These are phyloP conservation scores for Neolentinus lepideus DNA, from an alignment of 1,284 basidiomycete genomes.

Conservation along the genomic window DNA sequence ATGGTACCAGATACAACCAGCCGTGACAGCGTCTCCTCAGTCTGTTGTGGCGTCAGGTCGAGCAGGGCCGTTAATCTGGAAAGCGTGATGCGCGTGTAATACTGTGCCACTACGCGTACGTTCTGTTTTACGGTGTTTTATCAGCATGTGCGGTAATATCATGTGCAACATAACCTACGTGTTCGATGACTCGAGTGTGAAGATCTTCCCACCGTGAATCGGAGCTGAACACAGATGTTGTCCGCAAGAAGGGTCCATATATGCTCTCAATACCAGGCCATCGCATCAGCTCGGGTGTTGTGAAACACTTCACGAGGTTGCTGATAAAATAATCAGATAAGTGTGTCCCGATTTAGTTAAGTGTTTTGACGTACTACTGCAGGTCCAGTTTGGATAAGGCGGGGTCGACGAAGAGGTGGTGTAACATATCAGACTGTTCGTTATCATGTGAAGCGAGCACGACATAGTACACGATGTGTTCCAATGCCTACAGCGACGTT, in stretches of 20 bases:
- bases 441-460: constrained; percentile 93
- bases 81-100: constrained; percentile 93
- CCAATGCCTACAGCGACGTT: constrained; percentile 57
- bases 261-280: constrained; percentile 95
- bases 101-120: constrained; percentile 89
- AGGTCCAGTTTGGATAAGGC: constrained; percentile 77
- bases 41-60: constrained; percentile 76
- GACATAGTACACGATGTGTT: constrained; percentile 93
- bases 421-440: constrained; percentile 95
- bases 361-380: constrained; percentile 62
- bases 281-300: constrained; percentile 92
- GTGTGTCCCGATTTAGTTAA: constrained; percentile 3
- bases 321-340: constrained; percentile 36
- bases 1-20: constrained; percentile 90
- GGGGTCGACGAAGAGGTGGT: constrained; percentile 78
- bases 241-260: constrained; percentile 80
- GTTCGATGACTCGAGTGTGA: constrained; percentile 94
- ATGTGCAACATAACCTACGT: constrained; percentile 50
- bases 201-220: constrained; percentile 92
- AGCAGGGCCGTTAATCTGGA: constrained; percentile 80
- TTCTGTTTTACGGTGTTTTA: constrained; percentile 49
- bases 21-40: constrained; percentile 84
- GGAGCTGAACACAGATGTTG: constrained; percentile 76
- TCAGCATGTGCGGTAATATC: constrained; percentile 6
- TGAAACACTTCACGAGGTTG: constrained; percentile 95